phyloP scores from a whole-genome alignment of 768 basidiomycete species.

The Leccinum sublutescens region DNA sequence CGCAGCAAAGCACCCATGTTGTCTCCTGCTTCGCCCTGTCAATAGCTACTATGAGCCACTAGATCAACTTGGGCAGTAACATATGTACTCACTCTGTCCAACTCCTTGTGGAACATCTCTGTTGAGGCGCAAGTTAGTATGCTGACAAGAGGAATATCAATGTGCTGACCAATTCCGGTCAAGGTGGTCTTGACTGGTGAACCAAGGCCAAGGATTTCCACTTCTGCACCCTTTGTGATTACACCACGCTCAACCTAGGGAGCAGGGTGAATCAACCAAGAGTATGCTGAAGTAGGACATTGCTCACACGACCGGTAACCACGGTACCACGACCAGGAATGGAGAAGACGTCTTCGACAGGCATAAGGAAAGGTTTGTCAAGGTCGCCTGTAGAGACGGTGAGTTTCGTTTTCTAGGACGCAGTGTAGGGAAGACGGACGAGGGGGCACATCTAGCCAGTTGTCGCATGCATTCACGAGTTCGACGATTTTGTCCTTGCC shows the following conservation, averaged over 20 bases:
- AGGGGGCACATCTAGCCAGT: constrained; percentile 91
- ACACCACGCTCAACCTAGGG: constrained; percentile 85
- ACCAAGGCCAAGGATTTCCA: constrained; percentile 91
- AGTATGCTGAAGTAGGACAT: background rate
- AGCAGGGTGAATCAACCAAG: background rate
- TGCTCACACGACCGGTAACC: constrained; percentile 83
- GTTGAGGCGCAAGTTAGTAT: constrained; percentile 9
- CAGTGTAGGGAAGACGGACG: constrained; percentile 49
- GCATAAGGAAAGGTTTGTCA: constrained; percentile 97
- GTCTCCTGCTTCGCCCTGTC: constrained; percentile 92
- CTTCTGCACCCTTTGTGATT: constrained; percentile 87
- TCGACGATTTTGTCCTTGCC: constrained; percentile 79
- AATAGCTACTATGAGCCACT: constrained; percentile 6
- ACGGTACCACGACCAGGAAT: constrained; percentile 99
- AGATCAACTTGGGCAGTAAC: background rate
- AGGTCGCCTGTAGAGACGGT: constrained; percentile 68
- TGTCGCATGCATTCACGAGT: constrained; percentile 83
- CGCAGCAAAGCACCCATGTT: constrained; percentile 98
- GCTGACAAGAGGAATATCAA: background rate
- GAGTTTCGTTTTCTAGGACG: background rate
- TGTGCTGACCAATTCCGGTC: constrained; percentile 79
- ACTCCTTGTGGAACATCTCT: constrained; percentile 99
- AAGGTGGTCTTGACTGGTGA: constrained; percentile 83
- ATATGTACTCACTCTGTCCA: constrained; percentile 69
- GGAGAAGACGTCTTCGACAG: constrained; percentile 95